A percentile compares a stretch with the other conserved stretches of the same genome.
phyloP scores from a whole-genome alignment of 2,329 filamentous ascomycete genomes.

The Boeremia lycopersici region DNA sequence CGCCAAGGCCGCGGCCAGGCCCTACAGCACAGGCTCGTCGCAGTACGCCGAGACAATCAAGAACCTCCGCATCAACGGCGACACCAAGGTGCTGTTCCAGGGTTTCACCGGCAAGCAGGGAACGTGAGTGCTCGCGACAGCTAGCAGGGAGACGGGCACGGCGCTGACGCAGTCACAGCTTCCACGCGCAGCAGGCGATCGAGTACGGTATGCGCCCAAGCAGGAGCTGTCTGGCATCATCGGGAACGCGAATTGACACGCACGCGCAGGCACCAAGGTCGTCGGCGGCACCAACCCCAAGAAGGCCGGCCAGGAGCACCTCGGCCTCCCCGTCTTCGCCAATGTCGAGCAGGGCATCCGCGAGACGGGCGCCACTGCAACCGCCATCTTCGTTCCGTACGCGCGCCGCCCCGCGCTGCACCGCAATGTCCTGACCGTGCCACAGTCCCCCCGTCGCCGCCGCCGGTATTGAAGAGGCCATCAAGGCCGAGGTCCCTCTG shows the following conservation, averaged over 20 bases:
- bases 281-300: constrained; percentile 99
- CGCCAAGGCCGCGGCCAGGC: constrained; percentile 70
- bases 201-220: constrained; percentile 78
- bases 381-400: constrained; percentile 95
- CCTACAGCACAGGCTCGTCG: constrained; percentile 75
- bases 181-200: constrained; percentile 97
- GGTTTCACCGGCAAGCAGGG: constrained; percentile 97
- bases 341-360: constrained; percentile 87
- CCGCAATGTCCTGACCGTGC: constrained; percentile 34
- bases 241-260: constrained; percentile 36
- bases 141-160: background rate
- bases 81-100: constrained; percentile 96
- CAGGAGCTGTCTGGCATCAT: constrained; percentile 20
- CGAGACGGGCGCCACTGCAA: constrained; percentile 87
- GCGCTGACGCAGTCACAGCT: constrained; percentile 61
- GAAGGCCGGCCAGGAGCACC: constrained; percentile 90
- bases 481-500: constrained; percentile 89
- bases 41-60: constrained; percentile 54
- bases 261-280: constrained; percentile 80
- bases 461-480: constrained; percentile 94
- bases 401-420: constrained; percentile 24
- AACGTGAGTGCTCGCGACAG: constrained; percentile 58
- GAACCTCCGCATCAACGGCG: constrained; percentile 90
- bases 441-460: constrained; percentile 85
- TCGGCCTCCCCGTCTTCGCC: constrained; percentile 91